These are phyloP conservation scores for Plasmodium vivax DNA, from an alignment of 169 alveolate species.

Conservation along the genomic window DNA sequence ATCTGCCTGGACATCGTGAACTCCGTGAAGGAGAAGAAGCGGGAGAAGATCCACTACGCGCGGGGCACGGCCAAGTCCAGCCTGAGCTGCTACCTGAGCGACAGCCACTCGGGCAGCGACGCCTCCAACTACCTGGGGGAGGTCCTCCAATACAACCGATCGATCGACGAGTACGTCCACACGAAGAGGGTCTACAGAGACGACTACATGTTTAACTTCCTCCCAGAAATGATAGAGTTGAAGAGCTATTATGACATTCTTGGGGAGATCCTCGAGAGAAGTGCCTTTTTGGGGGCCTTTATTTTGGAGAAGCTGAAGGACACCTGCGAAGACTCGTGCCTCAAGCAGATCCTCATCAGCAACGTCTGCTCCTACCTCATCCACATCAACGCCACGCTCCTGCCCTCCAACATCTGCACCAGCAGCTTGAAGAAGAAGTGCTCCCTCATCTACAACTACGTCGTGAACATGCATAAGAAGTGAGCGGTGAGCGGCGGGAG, in stretches of 20 bases:
- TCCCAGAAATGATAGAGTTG: slow-evolving; percentile 44
- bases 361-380: slow-evolving; percentile 59
- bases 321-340: slow-evolving; percentile 25
- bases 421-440: slow-evolving; percentile 45
- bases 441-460: slow-evolving; percentile 45
- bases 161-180: slow-evolving; percentile 48
- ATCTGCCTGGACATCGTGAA: slow-evolving; percentile 64
- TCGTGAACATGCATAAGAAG: slow-evolving; percentile 45
- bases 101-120: slow-evolving; percentile 23
- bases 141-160: slow-evolving; percentile 31
- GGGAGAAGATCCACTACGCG: slow-evolving; percentile 45
- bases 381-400: slow-evolving; percentile 52
- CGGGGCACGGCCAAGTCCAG: slow-evolving; percentile 24
- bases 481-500: neutral
- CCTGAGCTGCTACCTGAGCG: slow-evolving; percentile 3
- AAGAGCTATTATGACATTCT: slow-evolving; percentile 38
- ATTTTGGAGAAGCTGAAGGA: slow-evolving; percentile 36
- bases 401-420: slow-evolving; percentile 58
- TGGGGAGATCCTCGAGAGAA: slow-evolving; percentile 49
- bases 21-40: slow-evolving; percentile 42
- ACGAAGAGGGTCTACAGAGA: slow-evolving; percentile 42
- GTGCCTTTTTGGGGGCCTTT: slow-evolving; percentile 65
- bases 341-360: slow-evolving; percentile 54
- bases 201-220: slow-evolving; percentile 59
- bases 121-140: slow-evolving; percentile 14